Base-by-base conservation (phyloP, 768 basidiomycete genomes). In the Leucocoprinus birnbaumii region DNA sequence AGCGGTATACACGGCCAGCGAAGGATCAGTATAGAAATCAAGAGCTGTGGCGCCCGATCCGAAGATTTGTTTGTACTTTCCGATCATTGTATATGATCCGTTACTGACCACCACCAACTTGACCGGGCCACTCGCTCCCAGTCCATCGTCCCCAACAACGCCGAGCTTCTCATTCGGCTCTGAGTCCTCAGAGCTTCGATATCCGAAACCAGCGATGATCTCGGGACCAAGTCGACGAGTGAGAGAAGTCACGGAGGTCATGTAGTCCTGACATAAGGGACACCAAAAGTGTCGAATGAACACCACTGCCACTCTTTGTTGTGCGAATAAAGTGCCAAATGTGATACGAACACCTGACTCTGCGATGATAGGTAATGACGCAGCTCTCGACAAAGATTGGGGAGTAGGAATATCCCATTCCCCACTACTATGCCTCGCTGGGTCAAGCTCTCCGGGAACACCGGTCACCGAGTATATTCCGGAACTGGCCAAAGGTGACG, bases 231-330 rank as follows among this genome's bases (percentile, higher is more conserved):
- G 52, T 14, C 35, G 84, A 66, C 74, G 49, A 65, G 73, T 70
- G 73, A 62, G 62, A n/a, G 65, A 67, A 59, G 64, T 70, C 59
- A 91, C 76, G 31, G 84, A 86, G 40, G 81, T 75, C 78, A 94
- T 84, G 67, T 95, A 97, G 67, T 96, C 93, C 64, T 93, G 91
- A 67, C 90, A 92, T 11, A 85, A 69, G 0, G 89, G 86, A 64
- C 92, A 94, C 89, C 86, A 90, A 70, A 94, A 94, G 68, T 93
- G 90, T 41, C 94, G 77, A 59, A 97, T 86, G 73, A 96, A 96
- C 40, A 94, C 70, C 50, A 93, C 84, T 58, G 94, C 78, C 0
- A 86, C 87, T 55, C 73, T 72, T 46, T 72, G 73, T 7, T 63
- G 58, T 27, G 62, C 74, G 62, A 87, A 85, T 38, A 96, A 67